Conservation (phyloP, 176 grass and related monocot species). For the Ananas comosus region DNA sequence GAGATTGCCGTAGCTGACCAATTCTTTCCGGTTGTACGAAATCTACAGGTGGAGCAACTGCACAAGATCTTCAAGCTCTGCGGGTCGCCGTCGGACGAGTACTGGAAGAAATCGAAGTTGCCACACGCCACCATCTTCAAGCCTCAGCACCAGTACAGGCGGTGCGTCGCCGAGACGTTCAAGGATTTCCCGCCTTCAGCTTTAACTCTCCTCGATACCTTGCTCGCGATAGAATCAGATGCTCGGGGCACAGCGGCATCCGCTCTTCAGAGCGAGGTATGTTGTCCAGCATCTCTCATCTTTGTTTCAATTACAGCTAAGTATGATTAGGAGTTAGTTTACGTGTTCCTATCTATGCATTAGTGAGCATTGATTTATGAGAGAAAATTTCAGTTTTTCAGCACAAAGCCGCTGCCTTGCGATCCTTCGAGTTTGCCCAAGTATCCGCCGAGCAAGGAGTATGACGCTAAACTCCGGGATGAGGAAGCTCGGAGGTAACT, state of each 20-base stretch:
- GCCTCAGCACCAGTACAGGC: slow-evolving; percentile 54
- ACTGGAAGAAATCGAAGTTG: slow-evolving; percentile 76
- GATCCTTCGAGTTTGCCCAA: slow-evolving; percentile 40
- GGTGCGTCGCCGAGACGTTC: slow-evolving; percentile 68
- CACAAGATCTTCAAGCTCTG: slow-evolving; percentile 96
- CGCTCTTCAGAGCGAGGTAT: slow-evolving; percentile 70
- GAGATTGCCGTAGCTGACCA: not conserved
- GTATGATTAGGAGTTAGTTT: not conserved
- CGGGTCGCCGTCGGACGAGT: slow-evolving; percentile 60
- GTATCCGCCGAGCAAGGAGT: slow-evolving; percentile 38
- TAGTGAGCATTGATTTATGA: not conserved
- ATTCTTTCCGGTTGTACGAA: not conserved
- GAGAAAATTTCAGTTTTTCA: slow-evolving; percentile 27
- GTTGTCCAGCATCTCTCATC: slow-evolving; percentile 21
- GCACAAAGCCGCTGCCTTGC: slow-evolving; percentile 33
- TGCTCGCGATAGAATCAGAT: slow-evolving; percentile 77
- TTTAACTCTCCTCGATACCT: slow-evolving; percentile 53
- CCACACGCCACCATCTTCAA: slow-evolving; percentile 76
- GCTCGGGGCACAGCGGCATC: slow-evolving; percentile 64
- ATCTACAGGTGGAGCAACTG: slow-evolving; percentile 80
- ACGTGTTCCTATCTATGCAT: not conserved
- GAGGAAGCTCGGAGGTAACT: slow-evolving; percentile 31
- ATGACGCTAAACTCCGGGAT: slow-evolving; percentile 39
- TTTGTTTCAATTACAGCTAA: not conserved
- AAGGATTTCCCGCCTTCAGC: slow-evolving; percentile 62